phyloP scores from a whole-genome alignment of 23 red algal species.

The Cyanidioschyzon merolae region DNA sequence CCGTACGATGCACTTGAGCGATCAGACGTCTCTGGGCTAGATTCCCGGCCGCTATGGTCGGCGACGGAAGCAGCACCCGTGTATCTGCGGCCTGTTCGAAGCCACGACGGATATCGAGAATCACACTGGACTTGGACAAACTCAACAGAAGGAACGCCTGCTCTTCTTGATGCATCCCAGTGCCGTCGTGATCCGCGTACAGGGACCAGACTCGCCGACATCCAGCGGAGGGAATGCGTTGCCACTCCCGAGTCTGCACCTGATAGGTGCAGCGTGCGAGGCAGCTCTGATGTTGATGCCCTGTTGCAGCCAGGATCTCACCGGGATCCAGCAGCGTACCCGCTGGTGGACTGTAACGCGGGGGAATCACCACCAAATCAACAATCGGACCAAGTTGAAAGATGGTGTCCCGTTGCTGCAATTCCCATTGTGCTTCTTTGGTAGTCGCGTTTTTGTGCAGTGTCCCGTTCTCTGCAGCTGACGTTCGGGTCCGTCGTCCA shows the following conservation, averaged over 20 bases:
- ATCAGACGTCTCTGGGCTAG: slow-evolving; percentile 36
- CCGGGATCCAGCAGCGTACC: background rate
- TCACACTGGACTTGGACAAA: slow-evolving; percentile 23
- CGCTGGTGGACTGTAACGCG: background rate
- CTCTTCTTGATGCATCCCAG: background rate
- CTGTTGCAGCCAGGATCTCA: background rate
- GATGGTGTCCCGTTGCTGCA: background rate
- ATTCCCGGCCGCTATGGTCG: slow-evolving; percentile 62
- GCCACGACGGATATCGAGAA: slow-evolving; percentile 30
- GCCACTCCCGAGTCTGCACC: background rate
- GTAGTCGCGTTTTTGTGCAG: background rate
- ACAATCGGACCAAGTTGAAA: slow-evolving; percentile 9
- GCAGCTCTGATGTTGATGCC: background rate
- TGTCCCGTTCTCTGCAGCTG: background rate
- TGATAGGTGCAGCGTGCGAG: background rate
- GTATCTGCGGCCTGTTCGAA: slow-evolving; percentile 32
- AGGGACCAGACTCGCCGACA: slow-evolving; percentile 12
- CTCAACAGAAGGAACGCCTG: slow-evolving; percentile 55
- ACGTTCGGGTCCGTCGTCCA: background rate
- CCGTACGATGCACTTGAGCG: slow-evolving; percentile 48
- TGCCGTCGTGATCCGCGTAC: background rate
- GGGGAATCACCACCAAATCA: background rate
- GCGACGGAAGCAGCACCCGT: slow-evolving; percentile 23
- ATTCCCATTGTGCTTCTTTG: background rate
- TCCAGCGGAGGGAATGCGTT: background rate